phyloP scores from a whole-genome alignment of 2,329 filamentous ascomycete genomes.

The Penicillium vulpinum region DNA sequence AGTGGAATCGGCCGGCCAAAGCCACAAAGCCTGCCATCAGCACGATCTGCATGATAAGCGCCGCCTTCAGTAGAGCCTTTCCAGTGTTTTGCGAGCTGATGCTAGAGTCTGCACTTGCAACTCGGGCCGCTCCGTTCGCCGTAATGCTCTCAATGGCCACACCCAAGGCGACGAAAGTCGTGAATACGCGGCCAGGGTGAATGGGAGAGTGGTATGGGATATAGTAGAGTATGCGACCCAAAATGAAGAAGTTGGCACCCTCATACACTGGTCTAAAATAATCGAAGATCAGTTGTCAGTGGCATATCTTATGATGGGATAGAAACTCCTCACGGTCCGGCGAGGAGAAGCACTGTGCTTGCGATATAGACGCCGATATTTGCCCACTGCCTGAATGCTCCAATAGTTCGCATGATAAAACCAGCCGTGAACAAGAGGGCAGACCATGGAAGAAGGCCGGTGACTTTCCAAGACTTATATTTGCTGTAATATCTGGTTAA shows the following conservation, averaged over 20 bases:
- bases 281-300: neutral
- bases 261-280: constrained; percentile 41
- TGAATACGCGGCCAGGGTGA: constrained; percentile 60
- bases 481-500: constrained; percentile 29
- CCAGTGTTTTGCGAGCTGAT: constrained; percentile 43
- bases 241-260: constrained; percentile 53
- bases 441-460: constrained; percentile 45
- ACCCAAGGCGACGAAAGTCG: constrained; percentile 57
- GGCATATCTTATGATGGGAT: neutral
- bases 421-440: constrained; percentile 43
- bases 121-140: constrained; percentile 52
- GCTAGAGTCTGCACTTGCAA: constrained; percentile 43
- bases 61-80: constrained; percentile 50
- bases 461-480: constrained; percentile 45
- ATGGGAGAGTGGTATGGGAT: constrained; percentile 51
- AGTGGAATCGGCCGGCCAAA: constrained; percentile 50
- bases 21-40: constrained; percentile 53
- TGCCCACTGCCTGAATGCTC: constrained; percentile 38
- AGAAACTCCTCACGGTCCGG: constrained; percentile 36
- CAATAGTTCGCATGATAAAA: constrained; percentile 39
- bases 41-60: constrained; percentile 53
- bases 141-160: constrained; percentile 51
- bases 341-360: constrained; percentile 41
- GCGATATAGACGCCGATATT: constrained; percentile 41
- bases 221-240: constrained; percentile 53